Evolutionary conservation across 2,329 filamentous ascomycete genomes (phyloP), one percentile per base, ranked within the genome.

Genomic region (Scleromitrula shiraiana): DNA sequence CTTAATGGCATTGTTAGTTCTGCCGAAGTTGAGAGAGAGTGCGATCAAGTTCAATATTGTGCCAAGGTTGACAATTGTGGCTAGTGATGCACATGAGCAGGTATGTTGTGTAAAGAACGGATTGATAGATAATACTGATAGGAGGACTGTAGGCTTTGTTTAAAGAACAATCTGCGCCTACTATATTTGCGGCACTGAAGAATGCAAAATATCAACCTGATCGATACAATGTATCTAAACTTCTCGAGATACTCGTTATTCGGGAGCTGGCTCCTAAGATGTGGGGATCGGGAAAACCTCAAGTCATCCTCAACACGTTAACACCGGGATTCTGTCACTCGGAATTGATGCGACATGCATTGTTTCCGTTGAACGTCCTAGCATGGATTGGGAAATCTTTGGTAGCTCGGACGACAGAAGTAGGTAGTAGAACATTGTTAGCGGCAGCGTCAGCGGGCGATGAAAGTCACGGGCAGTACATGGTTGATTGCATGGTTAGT

Each of bases 241-340:
- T 67, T 15, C 52, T 67, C 44, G 62, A 64, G 40, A 56, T 64
- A 15, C 52, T 64, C 24, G 45, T 55, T 7, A 46, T 65, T 24
- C 62, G 62, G 15, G 55, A 61, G 39, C 56, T 67, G 3, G 64
- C 59, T 4, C 52, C 56, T 9, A 54, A 58, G 4, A 56, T 61
- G 36, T 48, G 50, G 14, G 17, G 45, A 9, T 62, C 50, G 30
- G 55, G 52, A 23, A 59, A 54, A 38, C 53, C 40, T 1, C 54
- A 59, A 23, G 59, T 67, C 7, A 58, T 66, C 24, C 43, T 67
- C n/a, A 65, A 65, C 38, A 53, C 57, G 5, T 51, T 67, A 10
- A 62, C 58, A 3, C 65, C 65, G 0, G 65, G 65, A 19, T 56
- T 65, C 33, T 67, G 65, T 48, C 54, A 58, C 27, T 65, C 62